A percentile compares a stretch with the other conserved stretches of the same genome.
These are phyloP conservation scores for Peterozyma toletana DNA, from an alignment of 805 yeast species.

Conservation along the genomic window DNA sequence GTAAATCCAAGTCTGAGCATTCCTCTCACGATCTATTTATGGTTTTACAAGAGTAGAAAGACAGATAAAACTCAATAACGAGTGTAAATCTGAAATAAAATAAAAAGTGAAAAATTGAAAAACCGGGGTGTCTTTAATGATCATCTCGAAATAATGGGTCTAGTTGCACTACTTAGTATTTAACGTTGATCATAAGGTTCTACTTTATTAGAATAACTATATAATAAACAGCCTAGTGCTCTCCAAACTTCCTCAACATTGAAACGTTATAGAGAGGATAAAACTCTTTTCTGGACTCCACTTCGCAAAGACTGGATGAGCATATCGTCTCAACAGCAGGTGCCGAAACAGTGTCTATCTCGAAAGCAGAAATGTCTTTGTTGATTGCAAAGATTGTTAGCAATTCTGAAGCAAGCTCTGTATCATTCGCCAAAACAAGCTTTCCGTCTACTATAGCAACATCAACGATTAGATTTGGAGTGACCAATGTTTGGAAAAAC, in stretches of 20 bases:
- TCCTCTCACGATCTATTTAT: no score
- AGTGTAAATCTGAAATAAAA: no score
- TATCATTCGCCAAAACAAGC: not conserved
- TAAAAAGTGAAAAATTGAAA: no score
- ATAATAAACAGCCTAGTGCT: not conserved
- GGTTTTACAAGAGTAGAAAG: no score
- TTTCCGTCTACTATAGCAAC: not conserved
- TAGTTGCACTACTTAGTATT: no score
- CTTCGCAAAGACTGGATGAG: not conserved
- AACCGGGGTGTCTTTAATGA: no score
- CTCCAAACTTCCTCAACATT: not conserved
- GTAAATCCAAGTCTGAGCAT: no score
- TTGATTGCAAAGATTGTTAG: not conserved
- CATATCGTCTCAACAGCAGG: not conserved
- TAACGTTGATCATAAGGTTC: no score
- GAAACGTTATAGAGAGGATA: not conserved
- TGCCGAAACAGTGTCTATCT: not conserved
- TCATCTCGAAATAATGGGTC: no score
- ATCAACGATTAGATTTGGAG: not conserved
- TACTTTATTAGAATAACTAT: no score
- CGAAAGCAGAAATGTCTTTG: not conserved
- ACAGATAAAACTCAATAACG: no score
- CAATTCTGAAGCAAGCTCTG: not conserved
- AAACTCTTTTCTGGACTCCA: not conserved
- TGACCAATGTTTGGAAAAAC: not conserved